Percentiles rank a stretch among this genome's conserved stretches.
Evolutionary conservation across 805 yeast species (phyloP).

Genomic region (Saturnispora zaruensis): DNA sequence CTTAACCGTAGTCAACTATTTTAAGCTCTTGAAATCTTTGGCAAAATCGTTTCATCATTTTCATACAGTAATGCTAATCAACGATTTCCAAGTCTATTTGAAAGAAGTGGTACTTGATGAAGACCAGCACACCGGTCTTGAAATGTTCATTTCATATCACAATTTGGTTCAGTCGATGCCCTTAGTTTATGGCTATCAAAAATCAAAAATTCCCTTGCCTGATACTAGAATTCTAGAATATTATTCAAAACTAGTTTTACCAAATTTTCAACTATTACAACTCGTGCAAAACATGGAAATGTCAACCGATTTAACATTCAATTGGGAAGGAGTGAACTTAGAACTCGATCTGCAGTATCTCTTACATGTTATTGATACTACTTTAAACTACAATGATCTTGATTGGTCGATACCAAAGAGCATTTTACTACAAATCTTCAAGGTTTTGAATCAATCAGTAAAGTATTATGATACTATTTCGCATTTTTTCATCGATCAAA

Average conservation of each 20-base stretch:
- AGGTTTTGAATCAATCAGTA: conserved; percentile 17
- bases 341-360: conserved; percentile 21
- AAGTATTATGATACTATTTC: conserved; percentile 7
- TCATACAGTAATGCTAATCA: conserved; percentile 14
- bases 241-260: conserved; percentile 16
- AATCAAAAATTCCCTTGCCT: conserved; percentile 14
- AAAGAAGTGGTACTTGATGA: background rate
- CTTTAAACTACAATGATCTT: conserved; percentile 5
- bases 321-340: conserved; percentile 13
- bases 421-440: conserved; percentile 22
- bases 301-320: conserved; percentile 13
- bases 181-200: conserved; percentile 20
- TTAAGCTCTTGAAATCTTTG: conserved; percentile 18
- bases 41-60: conserved; percentile 22
- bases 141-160: conserved; percentile 20
- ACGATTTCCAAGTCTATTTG: conserved; percentile 15
- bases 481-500: conserved; percentile 10
- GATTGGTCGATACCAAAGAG: conserved; percentile 11
- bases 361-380: conserved; percentile 18
- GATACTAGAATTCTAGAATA: conserved; percentile 15
- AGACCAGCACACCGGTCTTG: conserved; percentile 12
- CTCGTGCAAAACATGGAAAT: conserved; percentile 6
- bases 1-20: conserved; percentile 18
- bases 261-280: conserved; percentile 18
- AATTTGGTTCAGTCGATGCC: conserved; percentile 23